Base-by-base conservation (phyloP, 257 asterid genomes). In the Phtheirospermum japonicum region DNA sequence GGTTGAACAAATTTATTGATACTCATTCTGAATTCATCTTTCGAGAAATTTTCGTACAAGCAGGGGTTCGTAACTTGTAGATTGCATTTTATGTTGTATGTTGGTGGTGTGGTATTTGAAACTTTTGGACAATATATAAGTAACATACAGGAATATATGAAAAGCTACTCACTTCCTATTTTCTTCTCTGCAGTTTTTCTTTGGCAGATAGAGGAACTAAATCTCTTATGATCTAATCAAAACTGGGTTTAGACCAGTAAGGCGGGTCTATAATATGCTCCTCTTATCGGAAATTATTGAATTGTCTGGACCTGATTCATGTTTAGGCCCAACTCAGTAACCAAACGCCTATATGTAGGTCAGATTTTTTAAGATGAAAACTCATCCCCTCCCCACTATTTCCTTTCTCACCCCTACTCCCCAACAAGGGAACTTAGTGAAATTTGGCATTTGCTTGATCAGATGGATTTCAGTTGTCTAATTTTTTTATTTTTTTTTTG, bases 251-350 rank as follows among this genome's bases (percentile, higher is more conserved):
- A 67, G 77, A 58, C 72, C 81, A 70, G 30, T 66, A 66, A 69
- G 81, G 75, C 77, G 75, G 72, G 66, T 77, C 75, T 49, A 58
- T 72, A 48, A 65, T 80, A 66, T 51, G 64, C 43, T 77, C 71
- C 66, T 57, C 67, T 66, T 60, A 71, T 80, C 61, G 86, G 78
- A 71, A 71, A 46, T 45, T 69, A 61, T 43, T 58, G 23, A 65
- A 55, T 71, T 40, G 72, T 74, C 62, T 34, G 74, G 70, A 56
- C 61, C 75, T 66, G 72, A 58, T 59, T 70, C 61, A 57, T 57
- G 58, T 33, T 68, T 76, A 56, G 57, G 70, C 16, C 61, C 67
- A 67, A 51, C 66, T 61, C 69, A 53, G 28, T 73, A 65, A 57
- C 73, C 53, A 68, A 64, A 58, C 28, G 50, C 32, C 77, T 52